Evolutionary conservation across 495 filamentous ascomycete genomes (phyloP).

Genomic region (Penicillium samsonianum): DNA sequence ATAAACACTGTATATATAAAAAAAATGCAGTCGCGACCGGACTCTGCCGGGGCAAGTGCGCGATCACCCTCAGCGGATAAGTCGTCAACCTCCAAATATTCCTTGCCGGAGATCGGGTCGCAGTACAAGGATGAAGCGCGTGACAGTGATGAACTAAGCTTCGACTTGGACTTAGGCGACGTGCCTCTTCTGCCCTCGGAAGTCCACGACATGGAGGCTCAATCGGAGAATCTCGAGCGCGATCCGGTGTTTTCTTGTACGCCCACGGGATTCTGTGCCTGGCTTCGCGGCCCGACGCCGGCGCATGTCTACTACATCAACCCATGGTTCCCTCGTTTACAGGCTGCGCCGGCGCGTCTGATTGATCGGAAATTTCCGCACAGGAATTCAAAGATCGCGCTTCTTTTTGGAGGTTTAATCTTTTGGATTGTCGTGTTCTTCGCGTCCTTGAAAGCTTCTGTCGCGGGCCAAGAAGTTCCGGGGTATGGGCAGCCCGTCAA

Average conservation of each 20-base stretch:
- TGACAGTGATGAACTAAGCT: constrained; percentile 18
- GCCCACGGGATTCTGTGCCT: constrained; percentile 25
- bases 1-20: constrained; percentile 3
- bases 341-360: constrained; percentile 61
- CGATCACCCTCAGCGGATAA: neutral
- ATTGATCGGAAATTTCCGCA: constrained; percentile 59
- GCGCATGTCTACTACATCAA: constrained; percentile 62
- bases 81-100: constrained; percentile 2
- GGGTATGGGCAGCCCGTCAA: constrained; percentile 61
- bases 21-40: constrained; percentile 21
- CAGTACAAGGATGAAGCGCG: constrained; percentile 22
- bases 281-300: constrained; percentile 56
- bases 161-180: constrained; percentile 27
- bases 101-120: constrained; percentile 17
- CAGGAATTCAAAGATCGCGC: constrained; percentile 48
- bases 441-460: constrained; percentile 59
- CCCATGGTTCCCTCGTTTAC: constrained; percentile 61
- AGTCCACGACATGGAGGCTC: neutral
- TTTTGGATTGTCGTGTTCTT: constrained; percentile 69
- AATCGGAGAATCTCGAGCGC: constrained; percentile 2
- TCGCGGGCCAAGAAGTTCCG: constrained; percentile 56
- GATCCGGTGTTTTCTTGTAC: constrained; percentile 35
- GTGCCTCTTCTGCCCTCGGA: constrained; percentile 23
- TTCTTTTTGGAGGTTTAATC: constrained; percentile 55
- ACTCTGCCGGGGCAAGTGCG: neutral